A percentile compares a stretch with the other conserved stretches of the same genome.
These are phyloP conservation scores for Cytospora paraplurivora DNA, from an alignment of 2,329 filamentous ascomycete species.

Conservation along the genomic window DNA sequence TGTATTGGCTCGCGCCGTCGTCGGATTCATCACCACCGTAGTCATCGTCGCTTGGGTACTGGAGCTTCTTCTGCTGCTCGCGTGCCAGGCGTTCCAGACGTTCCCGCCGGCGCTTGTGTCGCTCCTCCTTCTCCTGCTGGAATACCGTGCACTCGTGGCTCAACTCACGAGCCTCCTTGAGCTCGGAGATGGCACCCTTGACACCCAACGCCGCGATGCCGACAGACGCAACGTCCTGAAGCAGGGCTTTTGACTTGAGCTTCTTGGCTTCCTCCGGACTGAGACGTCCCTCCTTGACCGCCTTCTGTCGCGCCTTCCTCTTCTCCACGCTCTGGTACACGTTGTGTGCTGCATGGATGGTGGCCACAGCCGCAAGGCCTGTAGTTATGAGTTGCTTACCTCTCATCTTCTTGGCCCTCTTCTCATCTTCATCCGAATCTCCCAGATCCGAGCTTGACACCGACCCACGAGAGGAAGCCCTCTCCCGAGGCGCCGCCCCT, in stretches of 20 bases:
- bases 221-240: slow-evolving; percentile 61
- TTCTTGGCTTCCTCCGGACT: slow-evolving; percentile 55
- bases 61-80: slow-evolving; percentile 18
- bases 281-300: slow-evolving; percentile 56
- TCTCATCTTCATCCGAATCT: slow-evolving; percentile 60
- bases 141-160: slow-evolving; percentile 52
- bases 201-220: slow-evolving; percentile 61
- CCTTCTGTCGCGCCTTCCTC: slow-evolving; percentile 54
- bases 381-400: slow-evolving; percentile 63
- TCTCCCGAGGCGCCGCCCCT: slow-evolving; percentile 36
- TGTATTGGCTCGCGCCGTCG: slow-evolving; percentile 31
- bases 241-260: slow-evolving; percentile 57
- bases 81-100: slow-evolving; percentile 29
- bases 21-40: slow-evolving; percentile 27
- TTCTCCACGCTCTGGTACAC: slow-evolving; percentile 63
- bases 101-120: slow-evolving; percentile 52
- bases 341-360: slow-evolving; percentile 61
- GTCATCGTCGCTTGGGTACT: slow-evolving; percentile 27
- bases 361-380: slow-evolving; percentile 59
- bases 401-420: slow-evolving; percentile 58
- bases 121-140: slow-evolving; percentile 50
- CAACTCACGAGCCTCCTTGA: slow-evolving; percentile 58
- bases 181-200: slow-evolving; percentile 57
- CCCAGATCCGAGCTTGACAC: slow-evolving; percentile 58
- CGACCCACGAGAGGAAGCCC: slow-evolving; percentile 46